Base-by-base conservation (phyloP, 768 basidiomycete genomes). In the Pleurotus djamor region DNA sequence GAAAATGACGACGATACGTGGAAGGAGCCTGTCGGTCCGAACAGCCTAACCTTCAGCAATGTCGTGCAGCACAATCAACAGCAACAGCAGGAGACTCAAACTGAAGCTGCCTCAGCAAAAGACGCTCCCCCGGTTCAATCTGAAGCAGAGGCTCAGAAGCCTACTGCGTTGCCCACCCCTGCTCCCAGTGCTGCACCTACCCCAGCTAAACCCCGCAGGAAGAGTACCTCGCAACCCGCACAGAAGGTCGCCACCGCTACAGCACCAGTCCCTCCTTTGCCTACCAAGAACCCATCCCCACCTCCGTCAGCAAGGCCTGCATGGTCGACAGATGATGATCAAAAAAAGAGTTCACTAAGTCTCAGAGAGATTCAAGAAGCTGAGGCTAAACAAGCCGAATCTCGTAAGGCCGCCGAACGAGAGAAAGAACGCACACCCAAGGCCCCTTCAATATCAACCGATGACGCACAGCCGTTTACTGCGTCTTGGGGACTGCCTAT, bases 361-460 rank as follows among this genome's bases (percentile, higher is more conserved):
- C 75, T 99, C 38, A 88, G 95, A 58, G 94, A 98, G 59, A 99
- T 99, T 48, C 97, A 99, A 71, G 94, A 97, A 64, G 87, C 89
- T 2, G 97, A 99, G 72, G 85, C 83, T 6, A 93, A 85, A 74
- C 89, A 87, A 66, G 79, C 83, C 2, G 94, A 93, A 65, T 85
- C 81, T 9, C 83, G 89, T 45, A 96, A 91, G 69, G 80, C 79
- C 21, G 85, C 83, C 16, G 88, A 93, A 63, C 83, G 86, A 63
- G 88, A 92, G 63, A 83, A 83, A 47, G 88, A 91, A 60, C 82
- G 84, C 36, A 73, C 78, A 38, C 77, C 82, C 51, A 86, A 86
- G 45, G 73, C 75, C 33, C 74, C 77, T 34, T 60, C 75, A 16
- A 56, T 75, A n/a, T 72, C 77, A 9, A 47, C 66, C 2, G 90